phyloP scores from a whole-genome alignment of 2,329 filamentous ascomycete genomes.

The Talaromyces sp. region DNA sequence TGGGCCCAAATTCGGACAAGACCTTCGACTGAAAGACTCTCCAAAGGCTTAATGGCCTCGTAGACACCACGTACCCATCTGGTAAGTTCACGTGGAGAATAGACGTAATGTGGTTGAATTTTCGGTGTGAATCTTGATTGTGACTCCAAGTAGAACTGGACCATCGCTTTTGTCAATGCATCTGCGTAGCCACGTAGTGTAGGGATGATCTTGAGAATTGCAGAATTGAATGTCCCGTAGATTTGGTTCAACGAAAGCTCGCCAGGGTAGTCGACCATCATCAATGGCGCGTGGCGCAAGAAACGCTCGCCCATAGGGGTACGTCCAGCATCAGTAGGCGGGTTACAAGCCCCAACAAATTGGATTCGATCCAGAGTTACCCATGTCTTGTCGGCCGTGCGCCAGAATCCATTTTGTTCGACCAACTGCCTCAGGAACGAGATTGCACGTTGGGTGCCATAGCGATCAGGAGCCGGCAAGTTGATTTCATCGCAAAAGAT shows the following conservation, averaged over 20 bases:
- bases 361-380: slow-evolving; percentile 96
- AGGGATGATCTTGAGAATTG: slow-evolving; percentile 93
- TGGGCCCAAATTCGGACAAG: slow-evolving; percentile 97
- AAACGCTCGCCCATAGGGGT: slow-evolving; percentile 91
- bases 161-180: slow-evolving; percentile 93
- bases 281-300: slow-evolving; percentile 90
- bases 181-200: slow-evolving; percentile 93
- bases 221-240: slow-evolving; percentile 96
- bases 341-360: slow-evolving; percentile 98
- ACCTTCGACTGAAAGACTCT: slow-evolving; percentile 81
- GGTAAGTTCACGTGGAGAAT: slow-evolving; percentile 96
- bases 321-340: slow-evolving; percentile 92
- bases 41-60: slow-evolving; percentile 89
- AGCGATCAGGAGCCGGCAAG: slow-evolving; percentile 92
- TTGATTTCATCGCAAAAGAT: slow-evolving; percentile 99
- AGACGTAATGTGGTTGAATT: slow-evolving; percentile 98
- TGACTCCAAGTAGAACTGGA: slow-evolving; percentile 90
- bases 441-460: slow-evolving; percentile 94
- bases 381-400: slow-evolving; percentile 95
- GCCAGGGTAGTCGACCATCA: slow-evolving; percentile 99
- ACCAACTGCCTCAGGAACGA: slow-evolving; percentile 96
- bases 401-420: slow-evolving; percentile 99
- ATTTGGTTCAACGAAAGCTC: slow-evolving; percentile 93
- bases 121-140: slow-evolving; percentile 91
- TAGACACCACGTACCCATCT: slow-evolving; percentile 97